Evolutionary conservation across 176 grass and related monocot species (phyloP), one percentile per base, ranked within the genome.

Genomic region (Musa itinerans): DNA sequence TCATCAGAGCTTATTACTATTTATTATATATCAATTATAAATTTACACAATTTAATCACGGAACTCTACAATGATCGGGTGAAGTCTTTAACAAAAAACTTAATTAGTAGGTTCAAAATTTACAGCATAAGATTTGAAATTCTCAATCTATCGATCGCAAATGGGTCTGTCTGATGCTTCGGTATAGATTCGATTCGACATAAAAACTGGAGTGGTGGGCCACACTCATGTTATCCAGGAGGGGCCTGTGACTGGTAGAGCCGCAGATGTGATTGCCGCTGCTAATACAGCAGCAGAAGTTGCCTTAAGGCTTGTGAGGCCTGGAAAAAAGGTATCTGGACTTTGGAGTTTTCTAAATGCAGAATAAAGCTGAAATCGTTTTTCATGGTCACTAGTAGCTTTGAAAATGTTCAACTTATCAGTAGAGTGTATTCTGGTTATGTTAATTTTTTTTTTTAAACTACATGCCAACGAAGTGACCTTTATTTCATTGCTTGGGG

Each of bases 201-300:
- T 6, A 4, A 43, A 4, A 43, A 43, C 34, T 43, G 3, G 34
- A 48, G 96, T 99, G 69, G 91, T 99, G 24, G 96, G 89, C n/a
- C 96, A 99, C 71, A 95, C 96, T 26, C 91, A 92, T 64, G 86
- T 95, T 1, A 89, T 99, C 78, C 79, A 82, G 17, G 80, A 81
- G 61, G 96, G 91, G 15, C 85, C 79, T 19, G 76, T 99, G 74
- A 88, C 86, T 11, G 96, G 96, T 77, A 89, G 83, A 69, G 89
- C 89, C 50, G 91, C 89, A 51, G 91, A 99, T 89, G 89, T 99
- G 67, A 82, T 99, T 84, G 89, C 86, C 73, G 96, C 96, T 74
- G 85, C 91, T 15, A 95, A 95, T 76, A 99, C 96, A 10, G 96
- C 88, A 29, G 91, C 96, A 74, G 96, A 99, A 82, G 91, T 99